Evolutionary conservation across 441 rosid species (phyloP).

Genomic region (Pelargonium australe): DNA sequence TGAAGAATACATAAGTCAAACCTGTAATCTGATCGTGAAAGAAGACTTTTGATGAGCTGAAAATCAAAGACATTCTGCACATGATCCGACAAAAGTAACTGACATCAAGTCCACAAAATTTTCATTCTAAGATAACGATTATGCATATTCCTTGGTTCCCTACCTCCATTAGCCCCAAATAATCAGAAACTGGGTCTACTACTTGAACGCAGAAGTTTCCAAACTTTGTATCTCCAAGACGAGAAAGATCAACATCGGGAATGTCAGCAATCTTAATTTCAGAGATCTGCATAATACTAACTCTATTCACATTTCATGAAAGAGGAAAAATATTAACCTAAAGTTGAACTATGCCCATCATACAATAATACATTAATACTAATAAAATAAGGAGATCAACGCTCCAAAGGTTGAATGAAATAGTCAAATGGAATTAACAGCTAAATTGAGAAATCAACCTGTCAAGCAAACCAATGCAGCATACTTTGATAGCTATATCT

Average conservation of each 20-base stretch:
- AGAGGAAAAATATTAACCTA: background rate
- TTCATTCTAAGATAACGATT: slow-evolving; percentile 14
- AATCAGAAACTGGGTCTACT: slow-evolving; percentile 84
- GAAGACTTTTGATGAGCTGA: slow-evolving; percentile 67
- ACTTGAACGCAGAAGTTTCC: slow-evolving; percentile 80
- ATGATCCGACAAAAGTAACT: slow-evolving; percentile 23
- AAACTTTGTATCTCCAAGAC: slow-evolving; percentile 51
- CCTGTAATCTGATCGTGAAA: slow-evolving; percentile 74
- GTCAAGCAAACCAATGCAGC: too few relatives aligned
- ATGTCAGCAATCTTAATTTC: slow-evolving; percentile 81
- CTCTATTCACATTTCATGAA: background rate
- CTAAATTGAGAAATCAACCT: background rate
- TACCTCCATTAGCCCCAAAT: slow-evolving; percentile 91
- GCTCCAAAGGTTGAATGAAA: background rate
- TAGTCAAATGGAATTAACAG: too few relatives aligned
- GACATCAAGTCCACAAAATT: slow-evolving; percentile 17
- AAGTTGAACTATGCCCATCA: background rate
- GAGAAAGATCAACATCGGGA: slow-evolving; percentile 76
- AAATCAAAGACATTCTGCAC: slow-evolving; percentile 87
- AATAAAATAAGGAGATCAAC: too few relatives aligned
- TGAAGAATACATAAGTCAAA: slow-evolving; percentile 24
- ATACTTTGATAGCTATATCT: background rate
- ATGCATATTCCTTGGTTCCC: slow-evolving; percentile 22
- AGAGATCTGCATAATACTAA: slow-evolving; percentile 50
- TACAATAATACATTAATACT: too few relatives aligned